Conservation (phyloP, 352 stramenopile genomes). For the Pythium vanterpoolii region DNA sequence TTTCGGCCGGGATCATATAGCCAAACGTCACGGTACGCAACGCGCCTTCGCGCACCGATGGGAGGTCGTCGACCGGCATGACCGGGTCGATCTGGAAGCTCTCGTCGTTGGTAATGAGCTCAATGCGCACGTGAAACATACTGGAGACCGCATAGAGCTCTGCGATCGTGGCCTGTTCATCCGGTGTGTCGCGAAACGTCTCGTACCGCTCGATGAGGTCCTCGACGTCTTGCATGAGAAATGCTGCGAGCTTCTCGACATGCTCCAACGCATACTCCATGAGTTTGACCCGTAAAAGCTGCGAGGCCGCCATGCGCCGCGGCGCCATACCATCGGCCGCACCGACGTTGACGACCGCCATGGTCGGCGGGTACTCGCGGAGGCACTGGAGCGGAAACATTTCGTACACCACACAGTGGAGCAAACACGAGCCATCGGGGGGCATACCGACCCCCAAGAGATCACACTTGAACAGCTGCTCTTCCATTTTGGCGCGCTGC, state of each 20-base stretch:
- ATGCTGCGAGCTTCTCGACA: conserved; percentile 46
- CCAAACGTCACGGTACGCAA: conserved; percentile 61
- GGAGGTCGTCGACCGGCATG: conserved; percentile 55
- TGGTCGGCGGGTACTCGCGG: conserved; percentile 59
- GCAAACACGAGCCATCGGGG: conserved; percentile 72
- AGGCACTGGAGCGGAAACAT: conserved; percentile 83
- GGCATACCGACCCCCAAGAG: conserved; percentile 79
- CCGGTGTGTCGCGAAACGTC: conserved; percentile 59
- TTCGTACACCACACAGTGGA: conserved; percentile 84
- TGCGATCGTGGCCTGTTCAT: conserved; percentile 77
- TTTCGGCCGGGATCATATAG: conserved; percentile 67
- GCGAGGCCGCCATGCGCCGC: conserved; percentile 57
- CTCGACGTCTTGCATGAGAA: conserved; percentile 71
- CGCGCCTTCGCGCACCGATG: conserved; percentile 48
- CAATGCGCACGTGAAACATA: conserved; percentile 83
- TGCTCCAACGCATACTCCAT: conserved; percentile 78
- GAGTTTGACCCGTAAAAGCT: conserved; percentile 58
- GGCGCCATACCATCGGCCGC: conserved; percentile 75
- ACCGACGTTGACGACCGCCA: conserved; percentile 80
- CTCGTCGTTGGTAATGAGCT: conserved; percentile 80
- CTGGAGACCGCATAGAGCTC: conserved; percentile 75
- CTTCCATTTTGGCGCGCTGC: conserved; percentile 77
- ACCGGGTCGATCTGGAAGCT: conserved; percentile 81
- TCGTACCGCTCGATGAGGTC: conserved; percentile 71
- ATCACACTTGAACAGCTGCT: conserved; percentile 52